Evolutionary conservation across 139 green algal genomes (phyloP).

Genomic region (Pseudopediastrum boryanum): DNA sequence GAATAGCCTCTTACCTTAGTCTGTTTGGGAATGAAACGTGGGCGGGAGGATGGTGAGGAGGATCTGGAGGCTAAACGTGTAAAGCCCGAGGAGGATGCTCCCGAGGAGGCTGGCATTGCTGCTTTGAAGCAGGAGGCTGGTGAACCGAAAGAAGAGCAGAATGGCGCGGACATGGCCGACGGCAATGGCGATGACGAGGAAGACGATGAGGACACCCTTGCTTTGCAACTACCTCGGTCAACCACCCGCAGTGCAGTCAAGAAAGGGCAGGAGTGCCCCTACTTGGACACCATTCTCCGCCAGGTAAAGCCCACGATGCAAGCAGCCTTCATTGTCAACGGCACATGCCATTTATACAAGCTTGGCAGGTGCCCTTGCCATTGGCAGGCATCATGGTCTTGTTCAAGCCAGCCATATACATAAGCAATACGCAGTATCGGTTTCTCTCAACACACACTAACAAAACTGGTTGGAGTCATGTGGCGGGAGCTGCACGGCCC

Average conservation of each 20-base stretch:
- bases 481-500: too few species aligned
- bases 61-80: neutral
- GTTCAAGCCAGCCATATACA: too few species aligned
- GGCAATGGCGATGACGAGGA: neutral
- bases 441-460: too few species aligned
- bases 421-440: too few species aligned
- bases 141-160: slow-evolving; percentile 11
- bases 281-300: slow-evolving; percentile 95
- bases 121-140: slow-evolving; percentile 19
- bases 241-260: slow-evolving; percentile 54
- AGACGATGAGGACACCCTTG: slow-evolving; percentile 34
- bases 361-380: too few species aligned
- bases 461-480: too few species aligned
- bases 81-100: too few species aligned
- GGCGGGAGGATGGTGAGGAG: neutral
- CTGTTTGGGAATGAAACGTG: neutral
- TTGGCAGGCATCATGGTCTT: too few species aligned
- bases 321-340: too few species aligned
- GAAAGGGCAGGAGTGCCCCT: slow-evolving; percentile 89
- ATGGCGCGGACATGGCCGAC: neutral
- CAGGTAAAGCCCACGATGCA: slow-evolving; percentile 61
- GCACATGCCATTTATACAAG: too few species aligned
- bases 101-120: too few species aligned
- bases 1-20: too few species aligned
- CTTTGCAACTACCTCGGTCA: slow-evolving; percentile 46